Base-by-base conservation (phyloP, 1,284 basidiomycete genomes). In the Malassezia vespertilionis region DNA sequence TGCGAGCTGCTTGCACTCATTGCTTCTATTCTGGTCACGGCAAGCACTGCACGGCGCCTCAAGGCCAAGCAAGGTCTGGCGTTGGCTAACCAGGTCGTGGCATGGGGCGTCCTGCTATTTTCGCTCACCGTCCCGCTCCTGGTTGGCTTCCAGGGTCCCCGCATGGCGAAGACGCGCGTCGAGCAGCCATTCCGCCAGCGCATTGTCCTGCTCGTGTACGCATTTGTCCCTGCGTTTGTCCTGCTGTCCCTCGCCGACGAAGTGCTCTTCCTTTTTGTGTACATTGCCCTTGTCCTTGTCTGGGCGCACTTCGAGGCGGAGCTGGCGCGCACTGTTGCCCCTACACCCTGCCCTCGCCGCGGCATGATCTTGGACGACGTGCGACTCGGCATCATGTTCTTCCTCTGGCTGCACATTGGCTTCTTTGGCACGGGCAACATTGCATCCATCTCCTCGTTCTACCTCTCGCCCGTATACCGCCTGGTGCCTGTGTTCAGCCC, bases 361-460 rank as follows among this genome's bases (percentile, higher is more conserved):
- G 65, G 70, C 5, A 80, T 82, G 54, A 74, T 73, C 38, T 65
- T 72, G 23, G 80, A 81, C 32, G 83, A 87, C 57, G 70, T 86
- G 10, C 72, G 85, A 24, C 80, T 85, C 41, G 84, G 82, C 0
- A 54, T 88, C 18, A 84, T 86, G 67, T 89, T 87, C 73, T 72
- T 90, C 51, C 84, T 86, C 69, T 85, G 88, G 61, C 80, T 88
- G 3, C 86, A 90, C 61, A 78, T 86, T 38, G 86, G 82, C 3
- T 89, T 89, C 73, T 87, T 88, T 63, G 86, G 86, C 10, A 86
- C 81, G 24, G 57, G 32, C 58, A 87, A 84, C 62, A 82, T 87
- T 36, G 84, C 84, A n/a, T 86, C 84, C 2, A 84, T 87, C 62
- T 84, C 84, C 78, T 84, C 60, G 11, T 90, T 90, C 72, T 90